Conservation (phyloP, 768 basidiomycete species). For the Russula abietina region DNA sequence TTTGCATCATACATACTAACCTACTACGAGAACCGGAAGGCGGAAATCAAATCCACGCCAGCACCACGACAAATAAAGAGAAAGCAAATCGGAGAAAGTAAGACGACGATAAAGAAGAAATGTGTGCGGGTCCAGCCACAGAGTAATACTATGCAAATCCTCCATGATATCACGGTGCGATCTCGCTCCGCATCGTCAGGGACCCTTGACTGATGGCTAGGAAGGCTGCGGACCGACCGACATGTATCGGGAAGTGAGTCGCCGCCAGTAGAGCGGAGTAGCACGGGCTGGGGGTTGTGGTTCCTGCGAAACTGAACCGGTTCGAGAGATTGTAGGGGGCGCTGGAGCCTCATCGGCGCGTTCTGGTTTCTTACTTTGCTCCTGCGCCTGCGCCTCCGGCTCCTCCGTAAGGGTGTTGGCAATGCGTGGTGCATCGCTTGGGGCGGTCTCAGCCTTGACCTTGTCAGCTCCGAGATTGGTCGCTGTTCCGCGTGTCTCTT, state of each 20-base stretch:
- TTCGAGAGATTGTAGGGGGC: neutral
- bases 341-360: neutral
- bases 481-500: neutral
- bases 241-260: constrained; percentile 1
- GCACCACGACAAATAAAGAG: neutral
- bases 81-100: neutral
- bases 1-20: neutral
- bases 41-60: neutral
- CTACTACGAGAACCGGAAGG: neutral
- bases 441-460: neutral
- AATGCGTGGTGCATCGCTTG: neutral
- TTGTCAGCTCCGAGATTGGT: neutral
- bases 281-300: neutral
- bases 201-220: neutral
- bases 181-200: neutral
- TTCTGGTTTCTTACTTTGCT: neutral
- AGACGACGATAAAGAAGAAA: neutral
- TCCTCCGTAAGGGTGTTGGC: neutral
- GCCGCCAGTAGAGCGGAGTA: constrained; percentile 2
- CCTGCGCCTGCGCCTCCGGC: neutral
- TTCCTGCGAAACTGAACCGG: neutral
- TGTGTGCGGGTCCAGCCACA: neutral
- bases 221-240: neutral
- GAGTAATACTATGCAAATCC: neutral
- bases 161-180: neutral